Conservation (phyloP, 208 protist species). For the Wallacemonas sp. region DNA sequence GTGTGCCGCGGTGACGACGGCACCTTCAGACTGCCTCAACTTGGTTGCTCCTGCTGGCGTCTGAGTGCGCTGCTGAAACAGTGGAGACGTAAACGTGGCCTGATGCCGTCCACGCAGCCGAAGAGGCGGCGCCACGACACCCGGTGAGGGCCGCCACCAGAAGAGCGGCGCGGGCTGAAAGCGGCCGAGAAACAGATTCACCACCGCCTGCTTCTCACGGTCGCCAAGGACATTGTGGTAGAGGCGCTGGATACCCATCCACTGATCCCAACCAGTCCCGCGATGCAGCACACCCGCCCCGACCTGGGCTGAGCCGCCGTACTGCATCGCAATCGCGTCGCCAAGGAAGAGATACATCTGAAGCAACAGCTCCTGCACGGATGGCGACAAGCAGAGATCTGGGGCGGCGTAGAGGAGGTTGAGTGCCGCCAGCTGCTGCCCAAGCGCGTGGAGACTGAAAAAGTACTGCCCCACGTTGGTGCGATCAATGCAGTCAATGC, state of each 20-base stretch:
- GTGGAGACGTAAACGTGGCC: too few relatives aligned
- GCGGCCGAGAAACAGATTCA: constrained; percentile 87
- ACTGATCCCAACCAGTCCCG: constrained; percentile 81
- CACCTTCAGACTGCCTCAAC: too few relatives aligned
- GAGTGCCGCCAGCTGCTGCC: constrained; percentile 62
- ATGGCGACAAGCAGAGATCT: constrained; percentile 25
- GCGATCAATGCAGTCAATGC: constrained; percentile 97
- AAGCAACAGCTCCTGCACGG: constrained; percentile 63
- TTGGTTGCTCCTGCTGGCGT: too few relatives aligned
- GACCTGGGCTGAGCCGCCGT: constrained; percentile 87
- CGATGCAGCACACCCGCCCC: constrained; percentile 82
- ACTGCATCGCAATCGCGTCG: constrained; percentile 86
- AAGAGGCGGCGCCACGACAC: neutral
- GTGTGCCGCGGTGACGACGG: too few relatives aligned
- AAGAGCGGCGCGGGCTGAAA: constrained; percentile 41
- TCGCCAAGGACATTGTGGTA: constrained; percentile 89
- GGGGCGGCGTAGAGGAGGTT: constrained; percentile 36
- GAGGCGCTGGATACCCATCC: constrained; percentile 84
- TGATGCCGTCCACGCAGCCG: neutral
- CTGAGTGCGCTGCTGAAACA: too few relatives aligned
- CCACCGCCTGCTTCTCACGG: constrained; percentile 64
- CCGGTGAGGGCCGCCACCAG: neutral
- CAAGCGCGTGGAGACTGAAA: constrained; percentile 81
- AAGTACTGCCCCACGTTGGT: constrained; percentile 97
- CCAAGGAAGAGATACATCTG: constrained; percentile 81